Evolutionary conservation across 108 stramenopile species (phyloP), one percentile per base, ranked within the genome.

Genomic region (Cyclotella cryptica): DNA sequence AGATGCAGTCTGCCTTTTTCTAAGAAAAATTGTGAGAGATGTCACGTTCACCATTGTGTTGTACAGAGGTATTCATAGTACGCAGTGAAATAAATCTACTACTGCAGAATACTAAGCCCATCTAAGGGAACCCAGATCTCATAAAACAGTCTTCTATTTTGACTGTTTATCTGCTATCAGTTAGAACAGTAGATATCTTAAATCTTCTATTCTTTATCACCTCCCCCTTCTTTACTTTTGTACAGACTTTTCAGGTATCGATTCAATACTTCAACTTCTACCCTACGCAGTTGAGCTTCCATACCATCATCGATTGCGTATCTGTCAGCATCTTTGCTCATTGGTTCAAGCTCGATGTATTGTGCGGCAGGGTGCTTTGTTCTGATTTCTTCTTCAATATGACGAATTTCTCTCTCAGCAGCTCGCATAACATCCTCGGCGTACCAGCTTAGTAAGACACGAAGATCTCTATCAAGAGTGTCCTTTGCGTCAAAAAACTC

Each of bases 291-390:
- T 65, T 91, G 88, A 1, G 87, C 84, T 71, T 92, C 88, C 75
- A 93, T 78, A 35, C 87, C 88, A 69, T 93, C 94, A 75, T 96
- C 93, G 62, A 96, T 90, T 12, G 95, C 95, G 76, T 90, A 92
- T 21, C 88, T 71, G 83, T 90, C 85, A 17, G 83, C 84, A 85
- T 89, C 87, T 62, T 88, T 89, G 71, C 92, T 92, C 89, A 97
- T 98, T 0, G 98, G 98, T 84, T 99, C 98, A 29, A 99, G 85
- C 77, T 99, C 98, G 66, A 99, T 99, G 80, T 88, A 99, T 24
- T 96, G 92, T 0, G 98, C 98, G 10, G 91, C 93, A 0, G 98
- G 98, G 84, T 99, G 93, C 72, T 86, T 79, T 51, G 80, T 78
- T 29, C 97, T 90, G 27, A 99, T 98, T 74, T 89, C 82, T n/a